Evolutionary conservation across 768 basidiomycete species (phyloP), one percentile per base, ranked within the genome.

Genomic region (Hygrocybe punicea): DNA sequence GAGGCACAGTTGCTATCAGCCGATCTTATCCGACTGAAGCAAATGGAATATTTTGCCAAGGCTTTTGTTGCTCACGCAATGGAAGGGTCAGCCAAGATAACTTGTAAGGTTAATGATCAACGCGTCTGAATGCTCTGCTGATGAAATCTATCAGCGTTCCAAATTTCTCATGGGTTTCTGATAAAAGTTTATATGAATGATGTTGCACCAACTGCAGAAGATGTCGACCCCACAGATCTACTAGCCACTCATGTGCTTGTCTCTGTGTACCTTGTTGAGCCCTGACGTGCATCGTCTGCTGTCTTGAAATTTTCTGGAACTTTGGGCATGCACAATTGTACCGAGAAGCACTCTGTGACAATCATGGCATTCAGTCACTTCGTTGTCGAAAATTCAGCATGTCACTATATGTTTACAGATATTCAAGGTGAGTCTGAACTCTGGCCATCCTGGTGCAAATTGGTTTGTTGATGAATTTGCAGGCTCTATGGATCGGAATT

Each of bases 21-120:
- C 13, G 47, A 48, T 25, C 25, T 48, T 16, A 48, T 48, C 23
- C 47, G 47, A 3, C 14, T 48, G 7, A 48, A 42, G 40, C 19
- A 14, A 49, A 49, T 49, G 23, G 35, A 57, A 61, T 61, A 34
- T 17, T 45, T 40, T 51, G 52, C 44, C 4, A 16, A 42, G 19
- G 19, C 16, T 42, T 42, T 42, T 42, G 17, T 42, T 42, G 40
- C 40, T 16, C 40, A 11, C 6, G 40, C 40, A 3, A 4, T 21
- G 11, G 16, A 42, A 16, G 40, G 19, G 19, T 16, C 16, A 4
- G 40, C 40, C 19, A 21, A 42, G 19, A 42, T 21, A 42, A 42
- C 19, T 6, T 13, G 40, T 42, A 13, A 16, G 40, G 40, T 29
- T 29, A n/a, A n/a, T n/a, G n/a, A n/a, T 39, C 37, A 39, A 9